A percentile compares a stretch with the other conserved stretches of the same genome.
These are phyloP conservation scores for Colletotrichum spinosum DNA, from an alignment of 2,329 filamentous ascomycete species.

Conservation along the genomic window DNA sequence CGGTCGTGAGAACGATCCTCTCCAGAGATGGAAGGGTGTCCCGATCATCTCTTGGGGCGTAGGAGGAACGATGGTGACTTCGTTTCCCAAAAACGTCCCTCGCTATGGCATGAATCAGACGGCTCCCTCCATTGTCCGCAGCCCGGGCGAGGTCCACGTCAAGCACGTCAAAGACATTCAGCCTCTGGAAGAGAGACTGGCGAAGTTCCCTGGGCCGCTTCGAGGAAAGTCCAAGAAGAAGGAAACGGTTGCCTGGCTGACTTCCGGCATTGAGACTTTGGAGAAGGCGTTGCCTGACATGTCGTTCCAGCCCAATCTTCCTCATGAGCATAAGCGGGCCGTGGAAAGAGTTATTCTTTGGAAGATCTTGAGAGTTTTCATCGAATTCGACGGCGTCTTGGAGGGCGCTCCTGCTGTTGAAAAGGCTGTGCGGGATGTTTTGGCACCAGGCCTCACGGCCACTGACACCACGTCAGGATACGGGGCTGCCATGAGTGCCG, in stretches of 20 bases:
- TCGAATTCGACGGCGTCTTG: constrained; percentile 87
- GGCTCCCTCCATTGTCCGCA: constrained; percentile 82
- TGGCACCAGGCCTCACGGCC: constrained; percentile 69
- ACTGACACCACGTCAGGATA: constrained; percentile 42
- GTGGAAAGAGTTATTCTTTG: constrained; percentile 87
- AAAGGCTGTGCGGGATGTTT: constrained; percentile 78
- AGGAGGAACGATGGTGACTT: constrained; percentile 83
- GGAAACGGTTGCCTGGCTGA: constrained; percentile 86
- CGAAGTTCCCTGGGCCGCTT: constrained; percentile 90
- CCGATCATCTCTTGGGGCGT: constrained; percentile 91
- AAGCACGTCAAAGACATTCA: constrained; percentile 79
- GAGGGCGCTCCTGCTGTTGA: constrained; percentile 80
- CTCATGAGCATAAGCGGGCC: constrained; percentile 74
- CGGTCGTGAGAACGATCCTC: constrained; percentile 77
- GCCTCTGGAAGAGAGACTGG: constrained; percentile 76
- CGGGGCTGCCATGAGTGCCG: constrained; percentile 38
- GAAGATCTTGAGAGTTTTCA: constrained; percentile 84
- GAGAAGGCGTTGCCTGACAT: constrained; percentile 69
- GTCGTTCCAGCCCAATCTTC: constrained; percentile 59
- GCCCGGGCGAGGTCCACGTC: constrained; percentile 84
- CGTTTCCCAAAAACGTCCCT: constrained; percentile 89
- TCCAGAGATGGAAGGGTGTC: constrained; percentile 91
- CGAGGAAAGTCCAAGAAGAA: constrained; percentile 96
- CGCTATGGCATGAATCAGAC: constrained; percentile 82
- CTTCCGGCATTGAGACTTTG: constrained; percentile 77